Evolutionary conservation across 2,329 filamentous ascomycete species (phyloP), one percentile per base, ranked within the genome.

Genomic region (Pseudodiploospora longispora): DNA sequence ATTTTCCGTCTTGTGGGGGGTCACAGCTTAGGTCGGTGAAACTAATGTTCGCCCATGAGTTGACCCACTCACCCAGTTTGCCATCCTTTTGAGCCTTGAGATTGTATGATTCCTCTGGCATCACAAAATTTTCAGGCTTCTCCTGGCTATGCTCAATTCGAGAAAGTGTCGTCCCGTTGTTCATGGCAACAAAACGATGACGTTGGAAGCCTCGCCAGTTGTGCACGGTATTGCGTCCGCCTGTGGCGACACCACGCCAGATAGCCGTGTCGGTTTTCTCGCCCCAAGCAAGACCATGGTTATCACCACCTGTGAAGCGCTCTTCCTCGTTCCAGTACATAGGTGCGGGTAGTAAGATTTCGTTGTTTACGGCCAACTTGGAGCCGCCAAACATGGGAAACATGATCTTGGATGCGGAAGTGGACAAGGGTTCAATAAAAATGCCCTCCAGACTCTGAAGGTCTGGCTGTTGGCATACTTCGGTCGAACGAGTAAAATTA

Each of bases 131-230:
- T 46, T 70, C 58, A 0, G 74, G 63, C 4, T 58, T 51, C 47
- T 69, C 61, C 6, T 54, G 42, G 9, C 63, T 64, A 3, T 62
- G 54, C 51, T 82, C 75, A 3, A 74, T 75, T 6, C 61, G 56
- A 5, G 56, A 55, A 4, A 85, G 67, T 45, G 70, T 72, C 6
- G 81, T 84, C 8, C 69, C 75, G 53, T 89, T 88, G 55, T 82
- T 75, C 80, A 88, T 84, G 38, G 79, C 71, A 2, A 87, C 74
- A 56, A 89, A 86, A 2, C 85, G 81, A 56, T 88, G 85, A 4
- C 85, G 78, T 50, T 89, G 84, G 55, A 87, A 88, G 0, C 79
- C 75, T 8, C 70, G 75, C 85, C 85, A 89, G 53, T 81, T 87
- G 29, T 72, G 53, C 59, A 69, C 55, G 51, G 70, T 65, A 51